These are phyloP conservation scores for Coemansia sp. DNA, from an alignment of 192 early-diverging fungal species.

Conservation along the genomic window DNA sequence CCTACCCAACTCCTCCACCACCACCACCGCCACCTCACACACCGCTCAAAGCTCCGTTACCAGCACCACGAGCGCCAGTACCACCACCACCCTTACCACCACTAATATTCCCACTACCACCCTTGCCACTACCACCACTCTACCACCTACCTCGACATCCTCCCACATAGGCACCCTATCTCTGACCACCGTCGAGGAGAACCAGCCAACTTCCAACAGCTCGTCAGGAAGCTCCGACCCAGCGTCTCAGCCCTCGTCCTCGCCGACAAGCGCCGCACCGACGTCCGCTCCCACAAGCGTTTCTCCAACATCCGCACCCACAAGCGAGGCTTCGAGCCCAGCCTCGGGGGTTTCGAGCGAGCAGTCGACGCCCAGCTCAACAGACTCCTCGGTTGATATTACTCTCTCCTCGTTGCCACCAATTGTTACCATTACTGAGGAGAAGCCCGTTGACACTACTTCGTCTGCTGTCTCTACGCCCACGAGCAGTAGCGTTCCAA, in stretches of 20 bases:
- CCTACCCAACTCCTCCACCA: background rate
- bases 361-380: background rate
- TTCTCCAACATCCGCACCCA: background rate
- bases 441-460: background rate
- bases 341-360: background rate
- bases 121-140: slow-evolving; percentile 3
- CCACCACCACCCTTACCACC: slow-evolving; percentile 3
- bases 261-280: background rate
- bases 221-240: background rate
- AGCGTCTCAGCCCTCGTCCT: background rate
- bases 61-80: background rate
- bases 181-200: background rate
- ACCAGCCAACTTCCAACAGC: background rate
- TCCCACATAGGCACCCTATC: background rate
- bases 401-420: background rate
- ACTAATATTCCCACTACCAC: background rate
- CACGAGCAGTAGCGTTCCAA: background rate
- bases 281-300: background rate
- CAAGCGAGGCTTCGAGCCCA: background rate
- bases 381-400: background rate
- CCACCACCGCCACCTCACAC: background rate
- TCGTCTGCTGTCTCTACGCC: background rate
- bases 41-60: background rate
- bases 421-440: background rate
- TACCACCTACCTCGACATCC: background rate